A percentile compares a stretch with the other conserved stretches of the same genome.
Conservation (phyloP, 2,329 filamentous ascomycete species). For the Epichloe glyceriae region DNA sequence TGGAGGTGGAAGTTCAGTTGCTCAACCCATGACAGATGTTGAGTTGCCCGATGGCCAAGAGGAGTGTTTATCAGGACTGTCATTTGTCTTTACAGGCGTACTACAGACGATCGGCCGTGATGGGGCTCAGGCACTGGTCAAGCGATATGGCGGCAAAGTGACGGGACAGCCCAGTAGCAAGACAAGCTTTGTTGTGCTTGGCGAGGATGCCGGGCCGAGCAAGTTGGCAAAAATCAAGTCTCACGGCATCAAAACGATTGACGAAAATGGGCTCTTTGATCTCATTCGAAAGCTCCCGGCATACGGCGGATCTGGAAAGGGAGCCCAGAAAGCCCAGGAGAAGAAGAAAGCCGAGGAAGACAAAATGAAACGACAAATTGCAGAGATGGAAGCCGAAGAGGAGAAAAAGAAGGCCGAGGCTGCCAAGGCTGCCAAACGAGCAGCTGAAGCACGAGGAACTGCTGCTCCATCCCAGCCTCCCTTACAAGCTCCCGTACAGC, state of each 20-base stretch:
- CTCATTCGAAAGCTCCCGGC: constrained; percentile 71
- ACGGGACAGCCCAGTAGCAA: constrained; percentile 78
- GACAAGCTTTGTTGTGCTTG: constrained; percentile 86
- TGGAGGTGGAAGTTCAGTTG: constrained; percentile 46
- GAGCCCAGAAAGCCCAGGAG: constrained; percentile 70
- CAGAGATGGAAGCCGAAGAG: constrained; percentile 77
- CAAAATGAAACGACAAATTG: constrained; percentile 67
- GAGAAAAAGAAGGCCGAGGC: constrained; percentile 41
- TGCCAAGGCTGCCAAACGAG: constrained; percentile 34
- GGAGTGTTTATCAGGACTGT: constrained; percentile 79
- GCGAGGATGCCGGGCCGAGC: constrained; percentile 80
- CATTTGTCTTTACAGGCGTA: constrained; percentile 91
- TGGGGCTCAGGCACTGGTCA: constrained; percentile 74
- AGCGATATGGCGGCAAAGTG: constrained; percentile 87
- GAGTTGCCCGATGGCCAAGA: constrained; percentile 75
- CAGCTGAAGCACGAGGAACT: constrained; percentile 19
- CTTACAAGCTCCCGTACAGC: constrained; percentile 42
- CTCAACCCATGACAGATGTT: constrained; percentile 46
- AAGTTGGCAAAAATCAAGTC: constrained; percentile 80
- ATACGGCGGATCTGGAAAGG: constrained; percentile 77
- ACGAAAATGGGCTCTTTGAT: constrained; percentile 83
- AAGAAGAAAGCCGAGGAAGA: constrained; percentile 78
- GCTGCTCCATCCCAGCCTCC: constrained; percentile 23
- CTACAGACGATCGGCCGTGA: constrained; percentile 70
- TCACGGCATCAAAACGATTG: constrained; percentile 75